Evolutionary conservation across 371 early-diverging fungal species (phyloP), one percentile per base, ranked within the genome.

Genomic region (Rhizopus stolonifer): DNA sequence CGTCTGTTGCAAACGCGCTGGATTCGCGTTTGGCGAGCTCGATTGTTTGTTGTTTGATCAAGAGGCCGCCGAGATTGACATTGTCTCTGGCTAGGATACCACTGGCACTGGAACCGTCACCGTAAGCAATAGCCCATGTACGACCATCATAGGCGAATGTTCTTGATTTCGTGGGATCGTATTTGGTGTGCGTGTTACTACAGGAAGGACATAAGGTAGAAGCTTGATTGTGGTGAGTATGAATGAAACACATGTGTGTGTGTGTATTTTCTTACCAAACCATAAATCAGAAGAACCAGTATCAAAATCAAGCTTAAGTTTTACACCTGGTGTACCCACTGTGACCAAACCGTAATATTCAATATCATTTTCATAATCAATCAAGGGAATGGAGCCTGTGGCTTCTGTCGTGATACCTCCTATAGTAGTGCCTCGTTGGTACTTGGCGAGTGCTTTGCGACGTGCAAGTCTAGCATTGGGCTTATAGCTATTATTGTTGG

Each of bases 301-400:
- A 69, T 94, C 95, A 54, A 92, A 86, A 40, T 94, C 86, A 24
- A 93, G 80, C 39, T 82, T 79, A 60, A 94, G 84, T 8, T 62
- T 73, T 61, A 94, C 92, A 14, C 81, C 67, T 17, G 93, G 90
- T 3, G 92, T 90, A 23, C 94, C 93, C 24, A 93, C 61, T 13
- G 73, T 67, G 51, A 90, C 83, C 15, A 80, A 80, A 14, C 85
- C 92, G 53, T 82, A 92, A 74, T 92, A 93, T 54, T 74, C 73
- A 11, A 77, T 51, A 44, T 65, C 65, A 10, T 26, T 46, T 3
- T 32, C 33, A 39, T 54, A 34, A 36, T 65, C 60, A 29, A 49
- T 49, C 6, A 65, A 26, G 9, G 65, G 60, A 18, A 65, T 47
- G 13, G 36, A 25, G 19, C 54, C 54, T 8, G 22, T 36, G 5